These are phyloP conservation scores for Aegilops bicornis DNA, from an alignment of 176 grass and related monocot species.

Conservation along the genomic window DNA sequence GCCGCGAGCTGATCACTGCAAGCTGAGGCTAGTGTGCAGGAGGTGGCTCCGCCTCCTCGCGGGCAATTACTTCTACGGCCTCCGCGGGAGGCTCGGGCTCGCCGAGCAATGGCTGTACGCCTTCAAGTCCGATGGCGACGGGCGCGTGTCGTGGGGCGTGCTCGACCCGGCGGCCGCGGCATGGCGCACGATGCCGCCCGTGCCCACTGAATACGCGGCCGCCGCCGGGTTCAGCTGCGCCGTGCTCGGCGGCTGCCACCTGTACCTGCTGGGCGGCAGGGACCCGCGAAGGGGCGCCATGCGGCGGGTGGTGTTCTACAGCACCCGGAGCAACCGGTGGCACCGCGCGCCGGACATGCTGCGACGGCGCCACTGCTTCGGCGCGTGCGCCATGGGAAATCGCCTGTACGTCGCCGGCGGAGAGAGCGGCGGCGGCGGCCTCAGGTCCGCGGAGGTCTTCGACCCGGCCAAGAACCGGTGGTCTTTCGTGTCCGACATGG, in stretches of 20 bases:
- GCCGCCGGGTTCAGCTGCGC: conserved; percentile 69
- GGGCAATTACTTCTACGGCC: conserved; percentile 83
- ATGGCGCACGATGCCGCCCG: conserved; percentile 65
- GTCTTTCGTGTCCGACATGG: conserved; percentile 67
- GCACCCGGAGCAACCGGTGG: conserved; percentile 71
- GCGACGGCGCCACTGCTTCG: conserved; percentile 57
- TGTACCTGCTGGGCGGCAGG: conserved; percentile 66
- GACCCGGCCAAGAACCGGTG: conserved; percentile 82
- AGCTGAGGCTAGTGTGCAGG: conserved; percentile 67
- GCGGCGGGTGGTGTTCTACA: conserved; percentile 84
- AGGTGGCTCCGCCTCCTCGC: conserved; percentile 65
- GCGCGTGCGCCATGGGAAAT: conserved; percentile 57
- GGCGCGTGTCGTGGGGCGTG: conserved; percentile 54
- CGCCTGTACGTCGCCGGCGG: conserved; percentile 77
- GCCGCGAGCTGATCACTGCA: conserved; percentile 55
- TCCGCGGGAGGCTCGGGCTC: conserved; percentile 54
- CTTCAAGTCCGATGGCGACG: conserved; percentile 53
- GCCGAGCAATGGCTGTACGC: conserved; percentile 74
- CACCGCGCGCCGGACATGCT: conserved; percentile 86
- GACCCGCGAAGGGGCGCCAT: conserved; percentile 43
- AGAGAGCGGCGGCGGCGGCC: conserved; percentile 41
- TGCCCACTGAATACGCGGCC: conserved; percentile 60
- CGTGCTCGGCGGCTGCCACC: conserved; percentile 68
- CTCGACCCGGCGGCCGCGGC: conserved; percentile 47
- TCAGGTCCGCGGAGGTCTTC: conserved; percentile 63